Conservation (phyloP, 345 rosid genomes). For the Nephelium lappaceum region DNA sequence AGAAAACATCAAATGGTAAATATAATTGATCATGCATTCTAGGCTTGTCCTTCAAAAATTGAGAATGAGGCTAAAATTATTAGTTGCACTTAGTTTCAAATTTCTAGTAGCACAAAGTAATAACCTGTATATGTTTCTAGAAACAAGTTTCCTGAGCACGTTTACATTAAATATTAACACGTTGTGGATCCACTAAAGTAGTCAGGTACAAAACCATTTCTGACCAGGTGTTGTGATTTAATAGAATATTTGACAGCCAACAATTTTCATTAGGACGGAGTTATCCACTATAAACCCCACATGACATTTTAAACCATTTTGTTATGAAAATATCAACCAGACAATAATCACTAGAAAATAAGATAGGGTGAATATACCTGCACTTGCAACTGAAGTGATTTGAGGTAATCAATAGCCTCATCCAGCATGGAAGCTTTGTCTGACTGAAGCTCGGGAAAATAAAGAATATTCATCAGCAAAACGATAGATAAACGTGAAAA, state of each 20-base stretch:
- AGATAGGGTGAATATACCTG: constrained; percentile 39
- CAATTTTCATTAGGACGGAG: not conserved
- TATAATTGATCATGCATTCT: not conserved
- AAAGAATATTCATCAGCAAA: not conserved
- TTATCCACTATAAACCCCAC: not conserved
- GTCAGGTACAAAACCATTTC: not conserved
- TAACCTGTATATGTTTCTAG: not conserved
- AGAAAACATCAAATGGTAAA: not conserved
- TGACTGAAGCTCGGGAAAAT: constrained; percentile 33
- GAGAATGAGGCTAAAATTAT: not conserved
- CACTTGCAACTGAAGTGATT: constrained; percentile 61
- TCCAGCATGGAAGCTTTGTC: constrained; percentile 72
- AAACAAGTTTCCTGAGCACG: not conserved
- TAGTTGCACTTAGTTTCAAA: not conserved
- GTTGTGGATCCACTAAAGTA: not conserved
- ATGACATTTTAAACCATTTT: not conserved
- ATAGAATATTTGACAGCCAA: not conserved
- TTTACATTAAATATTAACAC: not conserved
- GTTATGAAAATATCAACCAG: not conserved
- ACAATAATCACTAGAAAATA: not conserved
- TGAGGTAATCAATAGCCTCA: constrained; percentile 63
- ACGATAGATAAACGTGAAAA: not conserved
- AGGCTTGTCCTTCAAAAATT: not conserved
- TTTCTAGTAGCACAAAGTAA: not conserved
- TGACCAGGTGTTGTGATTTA: not conserved